Evolutionary conservation across 768 basidiomycete species (phyloP), one percentile per base, ranked within the genome.

Genomic region (Pleurotus platypus): DNA sequence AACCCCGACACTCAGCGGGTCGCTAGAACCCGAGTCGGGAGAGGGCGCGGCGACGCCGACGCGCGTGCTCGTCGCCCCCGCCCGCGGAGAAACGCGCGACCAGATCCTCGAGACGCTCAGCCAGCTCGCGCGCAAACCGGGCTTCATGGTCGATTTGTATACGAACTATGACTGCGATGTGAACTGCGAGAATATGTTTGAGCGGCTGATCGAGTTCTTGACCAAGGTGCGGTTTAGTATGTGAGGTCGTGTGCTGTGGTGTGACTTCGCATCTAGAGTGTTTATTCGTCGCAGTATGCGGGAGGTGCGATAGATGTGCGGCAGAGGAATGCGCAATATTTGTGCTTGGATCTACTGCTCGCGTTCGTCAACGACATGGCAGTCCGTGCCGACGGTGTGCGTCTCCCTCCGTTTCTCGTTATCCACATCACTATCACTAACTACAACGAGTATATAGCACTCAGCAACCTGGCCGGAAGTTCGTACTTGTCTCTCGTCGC

Each of bases 101-200:
- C 74, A 98, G 56, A 86, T 98, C 64, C 75, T 99, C 58, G 96
- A 98, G 70, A 90, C 90, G 3, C 74, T 98, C 20, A 82, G 81
- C 55, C 88, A 91, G 55, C 82, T 95, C 46, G 87, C 91, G 11
- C 79, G 89, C 2, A 85, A 90, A 63, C 84, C 92, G 2, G 90
- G 87, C 66, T 95, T 96, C 75, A 93, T 97, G 90, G 92, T 96
- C 46, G 94, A 98, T 64, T 75, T 97, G 12, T 99, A 93, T 74
- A 81, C 86, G 55, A 99, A 98, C 70, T 99, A 98, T 70, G 97
- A 99, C 67, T 98, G 94, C 66, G 94, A 97, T 65, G 85, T 90
- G 61, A 96, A 98, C 66, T 94, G 92, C 69, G 97, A 98, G 74
- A 96, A 98, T 68, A 72, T 98, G 56, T 96, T 95, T 63, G 95